Percentiles rank a stretch among this genome's conserved stretches.
These are phyloP conservation scores for Eimeria tenella DNA, from an alignment of 169 alveolate genomes.

Conservation along the genomic window DNA sequence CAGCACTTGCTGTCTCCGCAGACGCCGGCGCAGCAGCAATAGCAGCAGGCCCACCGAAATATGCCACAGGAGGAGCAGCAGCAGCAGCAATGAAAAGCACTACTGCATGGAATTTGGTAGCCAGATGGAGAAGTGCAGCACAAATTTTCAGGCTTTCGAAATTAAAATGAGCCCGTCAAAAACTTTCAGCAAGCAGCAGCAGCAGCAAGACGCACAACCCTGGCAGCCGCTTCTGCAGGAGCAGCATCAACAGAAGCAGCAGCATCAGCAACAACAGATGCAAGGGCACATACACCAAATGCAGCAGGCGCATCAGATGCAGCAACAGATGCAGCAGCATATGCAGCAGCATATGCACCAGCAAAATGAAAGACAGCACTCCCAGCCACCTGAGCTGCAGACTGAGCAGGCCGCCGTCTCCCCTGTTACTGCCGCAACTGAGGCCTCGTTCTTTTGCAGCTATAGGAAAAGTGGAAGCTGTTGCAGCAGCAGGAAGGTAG, in stretches of 20 bases:
- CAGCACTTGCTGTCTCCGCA: constrained; percentile 19
- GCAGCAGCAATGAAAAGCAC: constrained; percentile 5
- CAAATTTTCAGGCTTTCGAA: no score
- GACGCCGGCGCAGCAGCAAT: background rate
- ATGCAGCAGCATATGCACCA: background rate
- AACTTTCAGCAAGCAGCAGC: background rate
- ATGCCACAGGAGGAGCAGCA: background rate
- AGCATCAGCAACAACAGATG: background rate
- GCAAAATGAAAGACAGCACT: background rate
- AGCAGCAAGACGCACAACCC: background rate
- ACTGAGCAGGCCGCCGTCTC: background rate
- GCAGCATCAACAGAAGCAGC: background rate
- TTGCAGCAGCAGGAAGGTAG: background rate
- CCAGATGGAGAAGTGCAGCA: background rate
- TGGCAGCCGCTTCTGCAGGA: background rate
- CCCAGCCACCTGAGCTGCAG: background rate
- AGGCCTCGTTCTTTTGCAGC: background rate
- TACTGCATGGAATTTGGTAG: background rate
- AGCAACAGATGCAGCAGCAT: constrained; percentile 10
- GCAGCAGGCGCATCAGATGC: background rate
- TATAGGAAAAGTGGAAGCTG: background rate
- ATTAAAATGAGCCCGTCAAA: no score
- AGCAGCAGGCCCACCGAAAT: background rate
- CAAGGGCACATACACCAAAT: background rate
- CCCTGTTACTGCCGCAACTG: background rate